Percentiles rank a stretch among this genome's conserved stretches.
Conservation (phyloP, 2,329 filamentous ascomycete genomes). For the Tetracladium maxilliforme region DNA sequence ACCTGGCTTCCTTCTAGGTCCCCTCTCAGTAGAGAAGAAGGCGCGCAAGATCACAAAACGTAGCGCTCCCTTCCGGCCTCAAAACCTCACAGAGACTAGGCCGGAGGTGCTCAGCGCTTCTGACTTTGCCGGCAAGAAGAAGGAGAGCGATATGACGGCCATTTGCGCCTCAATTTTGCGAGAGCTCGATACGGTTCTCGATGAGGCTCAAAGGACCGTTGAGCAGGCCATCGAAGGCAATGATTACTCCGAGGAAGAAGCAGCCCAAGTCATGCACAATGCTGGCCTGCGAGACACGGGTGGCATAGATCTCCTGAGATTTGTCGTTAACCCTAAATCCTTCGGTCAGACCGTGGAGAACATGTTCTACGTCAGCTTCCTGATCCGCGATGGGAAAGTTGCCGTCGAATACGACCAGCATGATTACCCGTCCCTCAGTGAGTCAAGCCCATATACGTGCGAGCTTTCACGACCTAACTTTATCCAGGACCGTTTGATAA, state of each 20-base stretch:
- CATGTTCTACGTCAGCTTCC: slow-evolving; percentile 88
- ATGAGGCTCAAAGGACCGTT: slow-evolving; percentile 29
- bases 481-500: slow-evolving; percentile 26
- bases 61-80: slow-evolving; percentile 53
- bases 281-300: slow-evolving; percentile 52
- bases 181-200: slow-evolving; percentile 36
- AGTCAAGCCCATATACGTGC: slow-evolving; percentile 19
- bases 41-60: slow-evolving; percentile 56
- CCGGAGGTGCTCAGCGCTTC: slow-evolving; percentile 65
- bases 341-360: slow-evolving; percentile 96
- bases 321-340: slow-evolving; percentile 76
- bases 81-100: slow-evolving; percentile 53
- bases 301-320: slow-evolving; percentile 68
- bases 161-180: slow-evolving; percentile 64
- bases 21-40: slow-evolving; percentile 79
- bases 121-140: slow-evolving; percentile 57
- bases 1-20: slow-evolving; percentile 74
- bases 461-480: slow-evolving; percentile 4
- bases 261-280: slow-evolving; percentile 39
- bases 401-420: slow-evolving; percentile 60
- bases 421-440: slow-evolving; percentile 67
- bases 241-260: slow-evolving; percentile 28
- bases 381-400: slow-evolving; percentile 75
- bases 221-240: slow-evolving; percentile 25
- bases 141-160: slow-evolving; percentile 64